Base-by-base conservation (phyloP, 371 early-diverging fungal species). In the Dinochytrium kinnereticum region DNA sequence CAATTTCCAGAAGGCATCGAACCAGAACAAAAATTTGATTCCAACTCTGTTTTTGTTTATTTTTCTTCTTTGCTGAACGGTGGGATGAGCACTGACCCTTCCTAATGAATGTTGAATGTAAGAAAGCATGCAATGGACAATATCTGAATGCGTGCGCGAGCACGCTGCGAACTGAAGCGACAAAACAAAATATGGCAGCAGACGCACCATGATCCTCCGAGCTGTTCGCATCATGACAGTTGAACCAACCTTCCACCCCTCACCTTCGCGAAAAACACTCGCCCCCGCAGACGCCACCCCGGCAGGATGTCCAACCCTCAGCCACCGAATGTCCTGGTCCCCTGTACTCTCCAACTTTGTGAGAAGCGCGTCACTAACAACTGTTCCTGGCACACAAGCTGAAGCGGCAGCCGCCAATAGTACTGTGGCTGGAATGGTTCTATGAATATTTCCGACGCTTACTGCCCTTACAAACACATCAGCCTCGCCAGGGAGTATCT, bases 301-400 rank as follows among this genome's bases (percentile, higher is more conserved):
- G 28, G 70, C 70, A 17, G 70, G 70, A 59, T 70, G 70, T n/a
- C 70, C 70, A 39, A 70, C 70, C 28, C 70, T n/a, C 19, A 70
- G 21, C 68, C 65, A 70, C 21, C 13, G 21, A 44, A 44, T 44
- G 13, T 44, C 49, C 13, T 69, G 55, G 19, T 19, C 66, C 37
- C 36, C 36, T 13, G 26, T 53, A 17, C 7, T 36, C 51, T 28
- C 26, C 31, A 69, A 19, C 19, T 21, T 30, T n/a, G n/a, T 7
- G 19, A 7, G 19, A 44, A 44, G 13, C 44, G 13, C 44, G n/a
- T n/a, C n/a, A 44, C 19, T 44, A 44, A 70, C 31, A 28, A 57
- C 65, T 0, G 68, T 70, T 5, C 70, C 70, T 15, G 13, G 21
- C 10, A 64, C 49, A 59, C 37, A 24, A 1, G 70, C 70, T 37